Base-by-base conservation (phyloP, 225 moss, liverwort and hornwort species). In the Straminergon stramineum region DNA sequence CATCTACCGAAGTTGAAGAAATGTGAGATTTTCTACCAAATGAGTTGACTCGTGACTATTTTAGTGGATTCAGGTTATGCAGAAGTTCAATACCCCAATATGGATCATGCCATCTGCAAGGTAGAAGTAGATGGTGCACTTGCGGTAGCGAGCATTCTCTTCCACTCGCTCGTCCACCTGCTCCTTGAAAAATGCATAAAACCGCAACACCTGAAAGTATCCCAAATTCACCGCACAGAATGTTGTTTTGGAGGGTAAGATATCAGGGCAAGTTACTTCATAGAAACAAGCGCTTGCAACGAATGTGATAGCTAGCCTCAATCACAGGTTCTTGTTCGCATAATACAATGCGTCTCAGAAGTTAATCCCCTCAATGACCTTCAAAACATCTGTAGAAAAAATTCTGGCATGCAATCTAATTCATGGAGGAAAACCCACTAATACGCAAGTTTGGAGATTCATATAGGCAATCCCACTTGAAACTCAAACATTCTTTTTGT, bases 111-210 rank as follows among this genome's bases (percentile, higher is more conserved):
- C 97, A 82, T 99, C 97, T 37, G 95, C 79, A 55, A 99, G 92
- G 83, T 99, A 99, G 87, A 95, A 97, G 67, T 99, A 97, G 66
- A 97, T 92, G 60, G 96, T 97, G 87, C 97, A 99, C 90, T 97
- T 99, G 81, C 98, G 97, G 53, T 93, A 95, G 23, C 98, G 92
- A 88, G 92, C 93, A 86, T 99, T 97, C 84, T 99, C 98, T 86
- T 99, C 98, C 81, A 96, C 93, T 51, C 97, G 92, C 84, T 97
- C 97, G 37, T 94, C 95, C 88, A 99, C 97, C 60, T 97, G 97
- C 87, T 99, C 98, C 89, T 97, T 99, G 79, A 99, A 97, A 85
- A 91, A 99, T 9, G 94, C 97, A 32, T 94, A 99, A 71, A 96
- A 99, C 11, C 96, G 93, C 81, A 99, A 67, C 43, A 99, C 98